Conservation (phyloP, 345 rosid species). For the Syzygium jambos region DNA sequence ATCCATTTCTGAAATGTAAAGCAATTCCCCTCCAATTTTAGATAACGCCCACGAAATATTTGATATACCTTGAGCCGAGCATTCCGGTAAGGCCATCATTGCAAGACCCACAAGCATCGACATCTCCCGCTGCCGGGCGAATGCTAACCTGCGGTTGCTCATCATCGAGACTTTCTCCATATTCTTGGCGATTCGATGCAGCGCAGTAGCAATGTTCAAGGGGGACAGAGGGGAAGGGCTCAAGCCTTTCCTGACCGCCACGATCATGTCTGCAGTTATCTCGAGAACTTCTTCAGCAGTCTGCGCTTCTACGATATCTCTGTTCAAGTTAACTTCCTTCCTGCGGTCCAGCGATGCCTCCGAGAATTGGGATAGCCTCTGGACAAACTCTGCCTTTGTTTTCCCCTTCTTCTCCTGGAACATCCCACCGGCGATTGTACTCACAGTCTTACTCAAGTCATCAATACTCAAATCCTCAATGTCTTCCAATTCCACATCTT, state of each 20-base stretch:
- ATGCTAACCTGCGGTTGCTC: constrained; percentile 56
- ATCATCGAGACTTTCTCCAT: constrained; percentile 90
- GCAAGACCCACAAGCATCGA: constrained; percentile 86
- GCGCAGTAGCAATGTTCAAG: constrained; percentile 73
- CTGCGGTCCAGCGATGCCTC: constrained; percentile 58
- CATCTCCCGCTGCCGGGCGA: constrained; percentile 84
- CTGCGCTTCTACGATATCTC: constrained; percentile 65
- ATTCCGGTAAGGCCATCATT: constrained; percentile 73
- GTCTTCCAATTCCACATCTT: constrained; percentile 17
- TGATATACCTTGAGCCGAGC: constrained; percentile 92
- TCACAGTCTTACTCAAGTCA: constrained; percentile 37
- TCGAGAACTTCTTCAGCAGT: constrained; percentile 76
- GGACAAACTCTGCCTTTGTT: constrained; percentile 51
- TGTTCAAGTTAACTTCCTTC: constrained; percentile 72
- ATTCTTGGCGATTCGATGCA: constrained; percentile 86
- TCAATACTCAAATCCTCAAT: constrained; percentile 4
- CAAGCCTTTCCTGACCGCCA: constrained; percentile 83
- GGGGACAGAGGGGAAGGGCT: constrained; percentile 88
- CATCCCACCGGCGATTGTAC: constrained; percentile 60
- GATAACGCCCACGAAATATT: constrained; percentile 90
- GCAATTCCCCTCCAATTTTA: constrained; percentile 83
- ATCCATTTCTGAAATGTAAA: constrained; percentile 93
- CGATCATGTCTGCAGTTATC: constrained; percentile 55
- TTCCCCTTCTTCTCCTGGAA: constrained; percentile 61
- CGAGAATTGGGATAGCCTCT: constrained; percentile 62